These are phyloP conservation scores for Lasiosphaeriaceae sp. DNA, from an alignment of 495 filamentous ascomycete genomes.

Conservation along the genomic window DNA sequence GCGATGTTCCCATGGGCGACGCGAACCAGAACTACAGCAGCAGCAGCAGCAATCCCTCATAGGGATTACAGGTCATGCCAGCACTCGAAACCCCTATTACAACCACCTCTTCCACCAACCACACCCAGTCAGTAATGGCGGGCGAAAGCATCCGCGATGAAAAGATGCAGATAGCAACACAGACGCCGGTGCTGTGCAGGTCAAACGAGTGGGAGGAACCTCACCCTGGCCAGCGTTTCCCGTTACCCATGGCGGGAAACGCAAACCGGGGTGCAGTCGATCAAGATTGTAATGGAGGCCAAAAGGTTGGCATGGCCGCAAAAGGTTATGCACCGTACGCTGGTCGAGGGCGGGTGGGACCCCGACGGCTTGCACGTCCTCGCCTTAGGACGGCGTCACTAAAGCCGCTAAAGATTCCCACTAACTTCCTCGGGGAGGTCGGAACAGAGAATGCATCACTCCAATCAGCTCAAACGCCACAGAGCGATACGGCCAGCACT, in stretches of 20 bases:
- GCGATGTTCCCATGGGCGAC: conserved; percentile 24
- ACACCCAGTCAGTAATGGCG: conserved; percentile 13
- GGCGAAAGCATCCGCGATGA: conserved; percentile 12
- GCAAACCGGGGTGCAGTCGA: conserved; percentile 25
- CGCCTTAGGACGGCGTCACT: conserved; percentile 25
- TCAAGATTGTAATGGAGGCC: conserved; percentile 30
- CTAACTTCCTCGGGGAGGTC: conserved; percentile 29
- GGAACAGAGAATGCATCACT: conserved; percentile 11
- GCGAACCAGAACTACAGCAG: conserved; percentile 23
- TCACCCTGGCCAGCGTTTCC: conserved; percentile 41
- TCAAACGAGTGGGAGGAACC: conserved; percentile 42
- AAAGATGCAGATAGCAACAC: conserved; percentile 13
- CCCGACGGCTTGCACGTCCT: conserved; percentile 25
- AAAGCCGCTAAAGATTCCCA: conserved; percentile 36
- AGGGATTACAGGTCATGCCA: conserved; percentile 53
- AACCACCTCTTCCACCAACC: conserved; percentile 12
- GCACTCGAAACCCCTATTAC: conserved; percentile 34
- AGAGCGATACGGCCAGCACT: conserved; percentile 13
- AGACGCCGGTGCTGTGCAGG: conserved; percentile 12
- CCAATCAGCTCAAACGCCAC: conserved; percentile 13
- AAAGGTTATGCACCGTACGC: conserved; percentile 35
- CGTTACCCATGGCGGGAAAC: conserved; percentile 28
- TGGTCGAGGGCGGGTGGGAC: conserved; percentile 15
- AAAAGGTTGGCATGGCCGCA: conserved; percentile 50
- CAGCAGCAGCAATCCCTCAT: conserved; percentile 41